These are phyloP conservation scores for Jatropha podagrica DNA, from an alignment of 441 rosid species.

Conservation along the genomic window DNA sequence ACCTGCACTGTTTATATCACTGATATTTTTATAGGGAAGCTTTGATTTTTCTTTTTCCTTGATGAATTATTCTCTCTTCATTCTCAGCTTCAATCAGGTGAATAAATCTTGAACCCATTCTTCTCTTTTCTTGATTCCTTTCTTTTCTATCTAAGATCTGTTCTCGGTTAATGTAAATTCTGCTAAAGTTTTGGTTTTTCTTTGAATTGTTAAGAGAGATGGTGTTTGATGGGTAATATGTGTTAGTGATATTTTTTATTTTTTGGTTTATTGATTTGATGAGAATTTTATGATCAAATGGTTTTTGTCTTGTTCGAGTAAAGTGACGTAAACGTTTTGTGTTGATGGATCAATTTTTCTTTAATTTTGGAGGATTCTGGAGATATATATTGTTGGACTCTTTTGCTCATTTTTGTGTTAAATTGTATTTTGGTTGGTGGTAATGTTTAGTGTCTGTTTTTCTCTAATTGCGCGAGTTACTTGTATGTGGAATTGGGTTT, in stretches of 20 bases:
- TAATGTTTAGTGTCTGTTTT: not conserved
- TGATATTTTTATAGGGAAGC: not conserved
- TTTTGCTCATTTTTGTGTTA: not conserved
- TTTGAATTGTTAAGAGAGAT: not conserved
- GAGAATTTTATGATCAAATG: not conserved
- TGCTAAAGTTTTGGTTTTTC: not conserved
- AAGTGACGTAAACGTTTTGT: not conserved
- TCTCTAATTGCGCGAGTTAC: too few species aligned
- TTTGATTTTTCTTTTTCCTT: not conserved
- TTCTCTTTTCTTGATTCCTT: not conserved
- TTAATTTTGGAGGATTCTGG: not conserved
- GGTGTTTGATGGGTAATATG: not conserved
- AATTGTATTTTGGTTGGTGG: not conserved
- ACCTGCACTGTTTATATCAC: too few species aligned
- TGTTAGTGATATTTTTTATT: too few species aligned
- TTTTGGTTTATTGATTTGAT: not conserved
- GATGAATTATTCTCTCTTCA: not conserved
- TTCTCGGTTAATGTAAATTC: not conserved
- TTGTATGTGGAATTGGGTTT: not conserved
- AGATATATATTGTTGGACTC: not conserved
- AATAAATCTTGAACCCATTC: not conserved
- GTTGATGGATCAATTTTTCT: not conserved
- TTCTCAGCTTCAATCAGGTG: not conserved
- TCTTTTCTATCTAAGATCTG: not conserved
- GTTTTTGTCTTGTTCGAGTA: not conserved